These are phyloP conservation scores for Exophiala bonariae DNA, from an alignment of 2,329 filamentous ascomycete species.

Conservation along the genomic window DNA sequence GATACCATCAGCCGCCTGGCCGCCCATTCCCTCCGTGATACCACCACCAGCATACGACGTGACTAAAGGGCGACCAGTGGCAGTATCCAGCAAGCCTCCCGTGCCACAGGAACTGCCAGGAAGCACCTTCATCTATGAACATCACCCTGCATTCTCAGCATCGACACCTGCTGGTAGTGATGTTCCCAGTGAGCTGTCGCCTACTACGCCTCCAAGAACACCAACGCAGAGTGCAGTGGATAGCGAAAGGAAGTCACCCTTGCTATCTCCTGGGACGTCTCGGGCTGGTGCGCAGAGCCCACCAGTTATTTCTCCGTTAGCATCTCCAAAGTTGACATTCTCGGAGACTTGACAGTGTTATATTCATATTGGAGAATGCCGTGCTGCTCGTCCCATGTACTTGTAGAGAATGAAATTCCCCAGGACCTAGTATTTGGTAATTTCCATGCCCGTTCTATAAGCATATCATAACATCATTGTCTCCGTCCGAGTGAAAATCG, in stretches of 20 bases:
- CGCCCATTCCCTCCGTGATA: slow-evolving; percentile 11
- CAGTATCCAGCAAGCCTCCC: slow-evolving; percentile 1
- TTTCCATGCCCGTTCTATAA: too few species aligned
- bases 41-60: slow-evolving; percentile 27
- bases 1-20: slow-evolving; percentile 12
- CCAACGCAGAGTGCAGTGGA: slow-evolving; percentile 8
- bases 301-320: slow-evolving; percentile 22
- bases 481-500: too few species aligned
- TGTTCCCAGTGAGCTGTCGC: slow-evolving; percentile 20
- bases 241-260: slow-evolving; percentile 16
- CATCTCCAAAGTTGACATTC: slow-evolving; percentile 14
- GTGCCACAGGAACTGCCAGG: slow-evolving; percentile 27
- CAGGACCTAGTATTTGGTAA: too few species aligned
- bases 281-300: slow-evolving; percentile 20
- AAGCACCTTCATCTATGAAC: slow-evolving; percentile 30
- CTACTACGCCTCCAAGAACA: slow-evolving; percentile 33
- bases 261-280: slow-evolving; percentile 17
- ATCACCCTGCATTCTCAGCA: slow-evolving; percentile 26
- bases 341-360: too few species aligned
- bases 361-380: too few species aligned
- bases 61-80: background rate
- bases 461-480: too few species aligned
- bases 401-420: too few species aligned
- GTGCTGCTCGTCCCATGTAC: too few species aligned
- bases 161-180: background rate